Conservation (phyloP, 495 filamentous ascomycete species). For the Penicillium chermesinum region DNA sequence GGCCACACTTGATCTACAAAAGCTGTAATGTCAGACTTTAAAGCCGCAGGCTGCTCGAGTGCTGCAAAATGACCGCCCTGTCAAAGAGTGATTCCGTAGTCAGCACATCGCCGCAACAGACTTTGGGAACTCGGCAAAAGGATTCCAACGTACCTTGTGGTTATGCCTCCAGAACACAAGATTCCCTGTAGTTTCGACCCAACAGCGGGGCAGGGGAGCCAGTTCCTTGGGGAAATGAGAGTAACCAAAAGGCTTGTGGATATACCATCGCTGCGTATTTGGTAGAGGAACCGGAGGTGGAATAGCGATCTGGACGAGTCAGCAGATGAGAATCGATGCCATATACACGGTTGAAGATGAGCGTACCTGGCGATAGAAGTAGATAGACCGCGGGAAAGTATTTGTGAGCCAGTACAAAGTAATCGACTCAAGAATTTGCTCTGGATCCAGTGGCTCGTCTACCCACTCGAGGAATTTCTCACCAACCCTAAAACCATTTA, state of each 20-base stretch:
- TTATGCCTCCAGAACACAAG: conserved; percentile 47
- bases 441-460: conserved; percentile 45
- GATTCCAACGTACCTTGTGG: conserved; percentile 27
- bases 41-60: conserved; percentile 48
- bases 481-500: conserved; percentile 44
- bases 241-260: conserved; percentile 56
- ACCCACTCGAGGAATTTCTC: conserved; percentile 66
- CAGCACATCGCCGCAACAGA: too few relatives aligned
- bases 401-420: conserved; percentile 65
- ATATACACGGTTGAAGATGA: background rate
- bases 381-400: conserved; percentile 52
- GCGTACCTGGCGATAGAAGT: conserved; percentile 46
- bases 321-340: background rate
- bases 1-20: conserved; percentile 48
- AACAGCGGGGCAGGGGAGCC: conserved; percentile 41
- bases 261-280: conserved; percentile 30
- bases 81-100: background rate
- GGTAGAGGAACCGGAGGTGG: conserved; percentile 12
- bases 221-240: conserved; percentile 54
- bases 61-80: conserved; percentile 63
- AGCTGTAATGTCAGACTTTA: conserved; percentile 53
- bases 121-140: too few relatives aligned
- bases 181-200: conserved; percentile 45
- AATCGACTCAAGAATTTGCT: conserved; percentile 53
- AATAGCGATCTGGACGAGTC: conserved; percentile 13